Evolutionary conservation across 345 rosid species (phyloP).

Genomic region (Lepidium didymum): DNA sequence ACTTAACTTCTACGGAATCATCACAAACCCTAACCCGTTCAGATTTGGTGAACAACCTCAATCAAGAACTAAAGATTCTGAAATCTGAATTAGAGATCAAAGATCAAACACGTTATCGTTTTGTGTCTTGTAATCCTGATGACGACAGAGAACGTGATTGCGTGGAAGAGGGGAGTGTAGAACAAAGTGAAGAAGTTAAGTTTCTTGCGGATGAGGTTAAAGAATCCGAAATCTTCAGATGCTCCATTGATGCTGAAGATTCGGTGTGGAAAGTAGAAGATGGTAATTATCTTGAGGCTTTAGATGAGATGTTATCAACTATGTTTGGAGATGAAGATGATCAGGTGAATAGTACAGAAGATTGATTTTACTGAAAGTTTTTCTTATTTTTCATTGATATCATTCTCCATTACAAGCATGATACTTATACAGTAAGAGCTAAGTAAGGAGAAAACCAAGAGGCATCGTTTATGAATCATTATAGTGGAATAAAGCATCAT

Average conservation of each 20-base stretch:
- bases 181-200: not conserved
- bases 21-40: constrained; percentile 9
- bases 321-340: constrained; percentile 1
- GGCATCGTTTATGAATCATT: too few species aligned
- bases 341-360: not conserved
- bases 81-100: not conserved
- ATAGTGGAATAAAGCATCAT: too few species aligned
- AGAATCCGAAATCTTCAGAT: not conserved
- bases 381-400: too few species aligned
- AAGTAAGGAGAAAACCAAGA: too few species aligned
- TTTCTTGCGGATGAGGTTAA: not conserved
- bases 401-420: too few species aligned
- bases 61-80: constrained; percentile 3
- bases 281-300: not conserved
- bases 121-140: not conserved
- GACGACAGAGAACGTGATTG: not conserved
- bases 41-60: not conserved
- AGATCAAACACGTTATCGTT: not conserved
- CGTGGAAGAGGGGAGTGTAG: not conserved
- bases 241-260: not conserved
- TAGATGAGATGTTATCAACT: constrained; percentile 7
- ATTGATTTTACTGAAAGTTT: not conserved
- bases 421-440: too few species aligned
- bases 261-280: not conserved
- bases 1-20: constrained; percentile 7